Conservation (phyloP, 257 asterid genomes). For the Ballota nigra region DNA sequence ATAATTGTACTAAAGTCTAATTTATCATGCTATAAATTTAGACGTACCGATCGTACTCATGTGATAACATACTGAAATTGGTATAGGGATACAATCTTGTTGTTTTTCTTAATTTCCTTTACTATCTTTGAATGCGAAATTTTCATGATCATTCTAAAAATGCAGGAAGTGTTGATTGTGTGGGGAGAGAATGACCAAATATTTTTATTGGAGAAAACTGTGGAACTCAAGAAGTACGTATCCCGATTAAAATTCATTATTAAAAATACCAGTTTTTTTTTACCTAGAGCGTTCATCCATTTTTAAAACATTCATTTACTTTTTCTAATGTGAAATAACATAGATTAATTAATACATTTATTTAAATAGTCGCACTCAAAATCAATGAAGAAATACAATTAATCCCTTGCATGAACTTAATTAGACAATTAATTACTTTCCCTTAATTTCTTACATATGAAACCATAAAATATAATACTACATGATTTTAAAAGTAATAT, state of each 20-base stretch:
- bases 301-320: neutral
- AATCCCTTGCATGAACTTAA: neutral
- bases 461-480: too few species aligned
- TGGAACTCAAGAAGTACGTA: constrained; percentile 35
- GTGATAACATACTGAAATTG: too few species aligned
- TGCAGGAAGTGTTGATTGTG: constrained; percentile 66
- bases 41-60: too few species aligned
- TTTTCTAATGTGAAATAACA: neutral
- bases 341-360: neutral
- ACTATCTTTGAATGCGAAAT: too few species aligned
- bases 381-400: neutral
- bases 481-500: neutral
- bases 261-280: too few species aligned
- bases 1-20: too few species aligned
- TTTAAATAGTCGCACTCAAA: neutral
- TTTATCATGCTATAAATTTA: too few species aligned
- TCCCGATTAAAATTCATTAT: too few species aligned
- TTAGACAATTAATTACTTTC: neutral
- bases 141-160: neutral
- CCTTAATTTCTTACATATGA: too few species aligned
- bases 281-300: neutral
- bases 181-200: constrained; percentile 86
- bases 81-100: too few species aligned
- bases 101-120: too few species aligned
- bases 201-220: constrained; percentile 58